These are phyloP conservation scores for Fusarium ramigenum DNA, from an alignment of 2,329 filamentous ascomycete species.

Conservation along the genomic window DNA sequence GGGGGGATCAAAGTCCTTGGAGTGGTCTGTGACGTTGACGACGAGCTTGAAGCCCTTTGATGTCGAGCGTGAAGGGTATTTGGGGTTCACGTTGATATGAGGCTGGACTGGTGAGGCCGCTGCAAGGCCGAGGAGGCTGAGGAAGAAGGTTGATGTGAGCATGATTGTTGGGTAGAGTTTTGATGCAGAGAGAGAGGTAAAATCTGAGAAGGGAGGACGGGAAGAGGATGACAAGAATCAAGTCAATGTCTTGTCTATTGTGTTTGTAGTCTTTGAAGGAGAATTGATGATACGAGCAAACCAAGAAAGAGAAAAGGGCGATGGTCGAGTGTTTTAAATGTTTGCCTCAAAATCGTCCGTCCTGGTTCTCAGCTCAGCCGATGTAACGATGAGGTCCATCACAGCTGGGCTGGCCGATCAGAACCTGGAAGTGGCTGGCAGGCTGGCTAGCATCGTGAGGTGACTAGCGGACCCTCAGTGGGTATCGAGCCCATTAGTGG, in stretches of 20 bases:
- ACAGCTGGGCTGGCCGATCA: conserved; percentile 11
- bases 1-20: conserved; percentile 51
- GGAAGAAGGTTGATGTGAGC: conserved; percentile 37
- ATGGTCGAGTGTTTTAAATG: conserved; percentile 22
- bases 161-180: conserved; percentile 23
- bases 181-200: background rate
- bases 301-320: conserved; percentile 20
- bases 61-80: conserved; percentile 25
- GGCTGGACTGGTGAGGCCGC: conserved; percentile 36
- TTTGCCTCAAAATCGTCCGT: conserved; percentile 11
- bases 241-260: background rate
- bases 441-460: conserved; percentile 17
- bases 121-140: conserved; percentile 40
- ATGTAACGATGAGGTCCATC: conserved; percentile 29
- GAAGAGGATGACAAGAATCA: background rate
- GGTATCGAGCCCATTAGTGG: conserved; percentile 11
- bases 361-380: conserved; percentile 12
- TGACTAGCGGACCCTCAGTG: conserved; percentile 19
- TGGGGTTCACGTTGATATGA: conserved; percentile 19
- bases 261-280: background rate
- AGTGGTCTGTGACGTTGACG: conserved; percentile 55
- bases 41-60: conserved; percentile 53
- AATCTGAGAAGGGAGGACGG: background rate
- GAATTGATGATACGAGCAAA: conserved; percentile 1
- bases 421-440: conserved; percentile 14